phyloP scores from a whole-genome alignment of 805 yeast species.

The Yamadazyma paraphyllophila region DNA sequence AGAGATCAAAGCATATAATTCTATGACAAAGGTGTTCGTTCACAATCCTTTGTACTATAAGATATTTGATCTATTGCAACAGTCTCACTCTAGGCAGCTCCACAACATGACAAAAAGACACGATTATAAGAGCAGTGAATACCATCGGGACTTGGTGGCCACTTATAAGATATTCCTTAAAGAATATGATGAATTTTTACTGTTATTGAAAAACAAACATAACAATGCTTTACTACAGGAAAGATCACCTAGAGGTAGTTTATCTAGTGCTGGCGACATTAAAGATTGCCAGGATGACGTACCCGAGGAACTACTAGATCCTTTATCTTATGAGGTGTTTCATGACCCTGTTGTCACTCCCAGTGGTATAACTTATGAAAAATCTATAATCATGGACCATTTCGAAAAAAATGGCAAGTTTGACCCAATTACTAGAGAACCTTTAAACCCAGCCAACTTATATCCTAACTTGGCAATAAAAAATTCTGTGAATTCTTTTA shows the following conservation, averaged over 20 bases:
- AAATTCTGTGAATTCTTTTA: constrained; percentile 30
- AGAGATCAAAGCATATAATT: constrained; percentile 23
- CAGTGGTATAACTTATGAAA: constrained; percentile 43
- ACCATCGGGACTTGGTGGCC: constrained; percentile 17
- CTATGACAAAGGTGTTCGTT: constrained; percentile 19
- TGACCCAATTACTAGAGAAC: constrained; percentile 43
- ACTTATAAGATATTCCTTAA: constrained; percentile 18
- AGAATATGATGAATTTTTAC: constrained; percentile 21
- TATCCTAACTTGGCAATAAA: constrained; percentile 41
- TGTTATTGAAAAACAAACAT: constrained; percentile 22
- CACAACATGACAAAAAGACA: constrained; percentile 13
- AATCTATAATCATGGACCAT: constrained; percentile 35
- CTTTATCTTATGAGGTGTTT: constrained; percentile 37
- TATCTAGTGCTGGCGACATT: constrained; percentile 5
- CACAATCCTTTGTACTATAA: constrained; percentile 21
- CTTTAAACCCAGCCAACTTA: constrained; percentile 31
- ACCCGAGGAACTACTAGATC: constrained; percentile 37
- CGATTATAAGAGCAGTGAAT: constrained; percentile 15
- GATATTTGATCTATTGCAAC: constrained; percentile 20
- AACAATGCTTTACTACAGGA: constrained; percentile 20
- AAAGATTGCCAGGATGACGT: constrained; percentile 17
- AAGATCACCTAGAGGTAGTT: background rate
- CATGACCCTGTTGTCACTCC: constrained; percentile 46
- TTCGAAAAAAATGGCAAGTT: constrained; percentile 26
- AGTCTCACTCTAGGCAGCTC: constrained; percentile 19